Evolutionary conservation across 176 grass and related monocot genomes (phyloP).

Genomic region (Bonia amplexicaulis): DNA sequence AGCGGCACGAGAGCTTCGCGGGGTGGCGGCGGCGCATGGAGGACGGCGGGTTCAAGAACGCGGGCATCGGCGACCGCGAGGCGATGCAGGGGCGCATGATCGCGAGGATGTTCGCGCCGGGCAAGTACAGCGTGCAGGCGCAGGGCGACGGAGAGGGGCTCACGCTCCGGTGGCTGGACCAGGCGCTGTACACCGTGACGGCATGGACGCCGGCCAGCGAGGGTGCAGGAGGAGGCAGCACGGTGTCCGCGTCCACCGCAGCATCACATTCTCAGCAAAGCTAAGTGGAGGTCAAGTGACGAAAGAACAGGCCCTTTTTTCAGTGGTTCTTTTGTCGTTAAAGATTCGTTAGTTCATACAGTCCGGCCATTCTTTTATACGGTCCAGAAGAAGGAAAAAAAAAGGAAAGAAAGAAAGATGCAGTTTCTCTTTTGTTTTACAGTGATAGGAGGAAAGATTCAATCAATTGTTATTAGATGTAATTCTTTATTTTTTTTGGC

Average conservation of each 20-base stretch:
- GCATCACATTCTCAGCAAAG: constrained; percentile 47
- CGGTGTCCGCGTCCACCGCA: constrained; percentile 44
- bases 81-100: constrained; percentile 77
- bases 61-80: constrained; percentile 71
- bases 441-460: constrained; percentile 34
- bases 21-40: constrained; percentile 71
- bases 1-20: constrained; percentile 73
- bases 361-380: constrained; percentile 49
- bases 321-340: neutral
- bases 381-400: constrained; percentile 15
- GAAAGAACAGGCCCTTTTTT: constrained; percentile 29
- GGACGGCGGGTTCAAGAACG: constrained; percentile 62
- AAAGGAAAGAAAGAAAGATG: constrained; percentile 23
- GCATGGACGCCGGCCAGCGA: constrained; percentile 58
- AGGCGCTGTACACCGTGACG: constrained; percentile 79
- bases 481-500: constrained; percentile 55
- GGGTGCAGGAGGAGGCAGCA: constrained; percentile 48
- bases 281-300: constrained; percentile 5
- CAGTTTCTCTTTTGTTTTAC: constrained; percentile 34
- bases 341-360: constrained; percentile 36
- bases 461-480: constrained; percentile 34
- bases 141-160: constrained; percentile 64
- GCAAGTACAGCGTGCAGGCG: constrained; percentile 54
- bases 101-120: constrained; percentile 64
- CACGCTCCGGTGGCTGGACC: constrained; percentile 70